phyloP scores from a whole-genome alignment of 106 monocot genomes.

The Phalaenopsis aphrodite region DNA sequence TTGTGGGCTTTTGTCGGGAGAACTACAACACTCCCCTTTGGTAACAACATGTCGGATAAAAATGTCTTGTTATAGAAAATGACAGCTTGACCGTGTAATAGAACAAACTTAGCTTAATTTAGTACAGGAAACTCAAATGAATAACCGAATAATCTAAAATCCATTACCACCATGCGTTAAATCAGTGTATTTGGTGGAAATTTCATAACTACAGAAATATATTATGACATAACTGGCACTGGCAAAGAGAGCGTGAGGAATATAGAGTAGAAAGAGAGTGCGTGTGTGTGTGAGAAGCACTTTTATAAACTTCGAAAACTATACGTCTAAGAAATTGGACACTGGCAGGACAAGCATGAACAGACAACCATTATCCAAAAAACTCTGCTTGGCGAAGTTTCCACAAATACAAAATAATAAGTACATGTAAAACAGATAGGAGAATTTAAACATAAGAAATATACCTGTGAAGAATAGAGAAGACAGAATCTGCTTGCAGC shows the following conservation, averaged over 20 bases:
- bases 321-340: background rate
- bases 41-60: too few species aligned
- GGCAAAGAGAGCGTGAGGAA: background rate
- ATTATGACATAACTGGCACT: background rate
- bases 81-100: too few species aligned
- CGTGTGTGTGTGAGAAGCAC: background rate
- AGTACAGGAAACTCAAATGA: too few species aligned
- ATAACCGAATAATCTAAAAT: too few species aligned
- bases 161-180: too few species aligned
- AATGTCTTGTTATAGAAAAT: too few species aligned
- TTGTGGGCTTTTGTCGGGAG: too few species aligned
- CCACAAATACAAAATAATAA: conserved; percentile 3
- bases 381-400: background rate
- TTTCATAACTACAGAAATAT: background rate
- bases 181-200: too few species aligned
- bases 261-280: background rate
- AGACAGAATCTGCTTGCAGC: conserved; percentile 79
- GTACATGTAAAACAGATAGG: background rate
- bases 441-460: conserved; percentile 7
- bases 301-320: background rate
- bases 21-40: too few species aligned
- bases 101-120: too few species aligned
- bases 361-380: background rate
- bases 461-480: conserved; percentile 77
- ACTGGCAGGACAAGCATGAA: background rate